These are phyloP conservation scores for Vitis riparia DNA, from an alignment of 164 flowering plant species.

Conservation along the genomic window DNA sequence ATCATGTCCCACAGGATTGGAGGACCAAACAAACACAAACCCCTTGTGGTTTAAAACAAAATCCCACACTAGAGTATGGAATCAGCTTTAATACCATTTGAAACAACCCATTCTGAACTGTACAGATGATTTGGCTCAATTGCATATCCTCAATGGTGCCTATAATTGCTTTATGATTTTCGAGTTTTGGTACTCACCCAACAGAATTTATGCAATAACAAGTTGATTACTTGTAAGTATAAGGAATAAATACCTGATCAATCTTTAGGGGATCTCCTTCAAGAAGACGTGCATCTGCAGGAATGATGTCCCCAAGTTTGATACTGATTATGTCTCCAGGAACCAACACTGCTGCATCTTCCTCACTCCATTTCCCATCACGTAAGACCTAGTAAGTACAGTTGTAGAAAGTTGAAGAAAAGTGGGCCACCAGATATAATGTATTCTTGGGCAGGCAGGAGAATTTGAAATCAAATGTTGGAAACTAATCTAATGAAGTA, in stretches of 20 bases:
- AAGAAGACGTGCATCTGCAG: slow-evolving; percentile 87
- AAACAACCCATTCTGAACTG: too few relatives aligned
- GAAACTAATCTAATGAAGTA: background rate
- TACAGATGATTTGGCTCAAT: too few relatives aligned
- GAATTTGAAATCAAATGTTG: too few relatives aligned
- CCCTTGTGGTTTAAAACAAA: too few relatives aligned
- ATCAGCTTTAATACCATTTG: too few relatives aligned
- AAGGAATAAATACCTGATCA: slow-evolving; percentile 49
- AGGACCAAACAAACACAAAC: too few relatives aligned
- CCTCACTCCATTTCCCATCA: slow-evolving; percentile 75
- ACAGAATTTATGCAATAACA: too few relatives aligned
- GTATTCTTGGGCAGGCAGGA: background rate
- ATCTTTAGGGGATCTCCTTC: slow-evolving; percentile 84
- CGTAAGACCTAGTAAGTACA: slow-evolving; percentile 48
- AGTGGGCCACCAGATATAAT: background rate
- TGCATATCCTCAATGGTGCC: too few relatives aligned
- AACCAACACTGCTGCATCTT: slow-evolving; percentile 70
- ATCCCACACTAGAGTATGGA: too few relatives aligned
- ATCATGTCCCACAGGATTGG: too few relatives aligned
- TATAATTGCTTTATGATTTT: background rate
- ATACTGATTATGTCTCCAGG: slow-evolving; percentile 80
- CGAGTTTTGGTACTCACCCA: background rate
- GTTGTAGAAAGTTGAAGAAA: background rate
- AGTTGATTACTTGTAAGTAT: background rate
- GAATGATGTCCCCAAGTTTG: slow-evolving; percentile 75